Evolutionary conservation across 352 stramenopile species (phyloP), one percentile per base, ranked within the genome.

Genomic region (Pythium periplocum): DNA sequence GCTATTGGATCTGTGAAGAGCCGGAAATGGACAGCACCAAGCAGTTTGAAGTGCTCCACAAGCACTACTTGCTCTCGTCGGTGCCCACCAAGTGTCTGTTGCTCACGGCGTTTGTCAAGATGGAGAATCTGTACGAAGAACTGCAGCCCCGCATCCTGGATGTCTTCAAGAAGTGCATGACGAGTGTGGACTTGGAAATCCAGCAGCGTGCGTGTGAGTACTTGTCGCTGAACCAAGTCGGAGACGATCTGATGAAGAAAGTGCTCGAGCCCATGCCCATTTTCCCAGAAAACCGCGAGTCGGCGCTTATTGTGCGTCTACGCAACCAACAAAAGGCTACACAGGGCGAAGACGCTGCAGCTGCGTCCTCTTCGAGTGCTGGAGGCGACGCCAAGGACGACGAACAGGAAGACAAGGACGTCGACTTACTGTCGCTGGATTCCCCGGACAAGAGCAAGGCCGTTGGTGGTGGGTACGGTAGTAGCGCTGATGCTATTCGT

Each of bases 181-280:
- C 86, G 39, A 96, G 92, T 59, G 96, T 97, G 57, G 93, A 99
- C 70, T 75, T 98, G 38, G 96, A 99, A 78, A 89, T 99, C 53
- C 97, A 99, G 67, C 97, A 99, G 72, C 90, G 97, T 34, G 92
- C 94, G 30, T 96, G 87, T 31, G 97, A 99, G 71, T 99, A 99
- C 69, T 72, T 97, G 35, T 74, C 83, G 1, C 87, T 99, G 64
- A 78, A 92, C 51, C 80, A 96, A 47, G 60, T 88, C 3, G 76
- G 74, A 39, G 69, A 80, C 51, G 84, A 98, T 53, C 81, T 95
- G 44, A 90, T 98, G 45, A 94, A 96, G 68, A 82, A 90, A 59
- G 84, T 99, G 40, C 76, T 99, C 43, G 90, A 98, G 58, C 90
- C 97, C 51, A 99, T 99, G 96, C 97, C 97, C 10, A 76, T 97